A percentile compares a stretch with the other conserved stretches of the same genome.
Conservation (phyloP, 2,329 filamentous ascomycete genomes). For the Lasiodiplodia citricola region DNA sequence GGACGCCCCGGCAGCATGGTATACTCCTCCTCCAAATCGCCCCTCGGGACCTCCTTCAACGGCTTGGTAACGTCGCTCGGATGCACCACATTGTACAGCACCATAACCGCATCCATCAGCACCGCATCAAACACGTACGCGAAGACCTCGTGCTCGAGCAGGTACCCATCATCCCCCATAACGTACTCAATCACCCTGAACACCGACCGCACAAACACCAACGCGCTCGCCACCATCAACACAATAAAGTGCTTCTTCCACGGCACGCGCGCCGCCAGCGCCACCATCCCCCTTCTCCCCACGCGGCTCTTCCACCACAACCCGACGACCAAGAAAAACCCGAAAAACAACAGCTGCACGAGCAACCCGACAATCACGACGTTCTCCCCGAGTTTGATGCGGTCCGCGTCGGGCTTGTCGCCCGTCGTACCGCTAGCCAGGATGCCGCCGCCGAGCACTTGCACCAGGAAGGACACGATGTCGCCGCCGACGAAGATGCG, state of each 20-base stretch:
- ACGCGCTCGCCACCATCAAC: conserved; percentile 50
- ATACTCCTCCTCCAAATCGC: not conserved
- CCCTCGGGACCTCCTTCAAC: not conserved
- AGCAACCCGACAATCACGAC: conserved; percentile 57
- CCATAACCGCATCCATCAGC: conserved; percentile 51
- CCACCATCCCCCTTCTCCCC: conserved; percentile 24
- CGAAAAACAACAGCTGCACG: conserved; percentile 58
- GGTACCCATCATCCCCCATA: conserved; percentile 49
- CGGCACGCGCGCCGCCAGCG: not conserved
- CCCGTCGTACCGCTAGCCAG: not conserved
- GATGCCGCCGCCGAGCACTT: conserved; percentile 32
- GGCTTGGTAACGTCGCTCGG: conserved; percentile 36
- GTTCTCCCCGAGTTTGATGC: conserved; percentile 39
- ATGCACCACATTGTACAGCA: conserved; percentile 45
- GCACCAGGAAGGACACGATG: conserved; percentile 48
- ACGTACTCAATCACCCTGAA: conserved; percentile 58
- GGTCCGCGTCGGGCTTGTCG: not conserved
- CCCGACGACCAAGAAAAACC: conserved; percentile 51
- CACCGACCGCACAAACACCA: conserved; percentile 57
- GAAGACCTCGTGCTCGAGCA: conserved; percentile 52
- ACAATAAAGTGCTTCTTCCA: conserved; percentile 44
- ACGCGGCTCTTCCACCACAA: not conserved
- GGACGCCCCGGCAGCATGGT: not conserved
- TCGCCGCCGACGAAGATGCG: conserved; percentile 51
- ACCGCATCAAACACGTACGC: conserved; percentile 56